phyloP scores from a whole-genome alignment of 176 grass and related monocot species.

The Melocanna baccifera region DNA sequence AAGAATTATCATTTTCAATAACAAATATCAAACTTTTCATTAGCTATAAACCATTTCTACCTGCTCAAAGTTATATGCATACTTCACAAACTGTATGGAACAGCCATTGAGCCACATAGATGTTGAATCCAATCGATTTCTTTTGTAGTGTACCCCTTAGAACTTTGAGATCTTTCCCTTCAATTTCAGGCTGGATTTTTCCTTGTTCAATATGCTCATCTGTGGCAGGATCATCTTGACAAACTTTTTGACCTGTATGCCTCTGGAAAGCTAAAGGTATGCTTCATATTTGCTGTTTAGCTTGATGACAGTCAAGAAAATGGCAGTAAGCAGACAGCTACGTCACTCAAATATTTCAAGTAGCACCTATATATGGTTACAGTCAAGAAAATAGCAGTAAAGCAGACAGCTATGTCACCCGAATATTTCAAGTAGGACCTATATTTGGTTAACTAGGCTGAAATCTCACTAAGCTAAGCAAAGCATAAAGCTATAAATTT shows the following conservation, averaged over 20 bases:
- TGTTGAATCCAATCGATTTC: background rate
- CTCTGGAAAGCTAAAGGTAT: conserved; percentile 72
- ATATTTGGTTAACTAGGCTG: background rate
- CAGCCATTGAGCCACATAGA: background rate
- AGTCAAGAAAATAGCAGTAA: background rate
- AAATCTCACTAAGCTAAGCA: background rate
- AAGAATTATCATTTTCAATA: background rate
- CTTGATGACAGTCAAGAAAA: background rate
- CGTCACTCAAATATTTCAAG: no score
- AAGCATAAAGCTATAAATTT: background rate
- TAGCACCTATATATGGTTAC: background rate
- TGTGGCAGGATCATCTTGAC: conserved; percentile 82
- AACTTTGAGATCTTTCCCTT: background rate
- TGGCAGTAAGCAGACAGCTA: background rate
- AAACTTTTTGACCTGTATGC: conserved; percentile 67
- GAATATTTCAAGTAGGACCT: background rate
- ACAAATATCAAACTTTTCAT: background rate
- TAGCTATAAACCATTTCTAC: background rate
- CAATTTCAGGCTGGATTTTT: conserved; percentile 77
- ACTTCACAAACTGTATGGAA: background rate
- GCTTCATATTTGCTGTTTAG: background rate
- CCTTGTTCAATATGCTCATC: conserved; percentile 57
- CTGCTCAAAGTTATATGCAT: background rate
- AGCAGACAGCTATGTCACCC: background rate
- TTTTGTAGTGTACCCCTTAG: background rate